Percentiles rank a stretch among this genome's conserved stretches.
Evolutionary conservation across 2,329 filamentous ascomycete genomes (phyloP).

Genomic region (Apiospora phragmitis): DNA sequence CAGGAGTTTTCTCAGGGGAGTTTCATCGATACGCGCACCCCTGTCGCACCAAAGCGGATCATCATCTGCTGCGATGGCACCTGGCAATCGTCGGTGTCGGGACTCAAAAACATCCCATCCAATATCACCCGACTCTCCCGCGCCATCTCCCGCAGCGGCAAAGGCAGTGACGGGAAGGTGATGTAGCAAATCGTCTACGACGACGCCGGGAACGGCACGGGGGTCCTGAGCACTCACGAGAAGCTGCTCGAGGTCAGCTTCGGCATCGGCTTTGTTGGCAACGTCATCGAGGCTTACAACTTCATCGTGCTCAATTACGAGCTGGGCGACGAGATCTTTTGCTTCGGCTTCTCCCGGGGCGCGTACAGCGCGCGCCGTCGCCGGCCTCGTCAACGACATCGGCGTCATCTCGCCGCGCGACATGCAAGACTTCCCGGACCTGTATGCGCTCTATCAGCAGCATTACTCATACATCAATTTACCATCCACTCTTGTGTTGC

Average conservation of each 20-base stretch:
- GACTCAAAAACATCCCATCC: slow-evolving; percentile 21
- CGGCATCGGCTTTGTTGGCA: slow-evolving; percentile 17
- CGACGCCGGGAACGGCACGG: slow-evolving; percentile 36
- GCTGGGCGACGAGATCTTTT: slow-evolving; percentile 36
- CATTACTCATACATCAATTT: slow-evolving; percentile 13
- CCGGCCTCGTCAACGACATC: slow-evolving; percentile 35
- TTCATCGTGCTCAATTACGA: slow-evolving; percentile 40
- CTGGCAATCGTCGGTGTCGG: slow-evolving; percentile 24
- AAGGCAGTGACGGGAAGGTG: slow-evolving; percentile 36
- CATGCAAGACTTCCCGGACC: slow-evolving; percentile 19
- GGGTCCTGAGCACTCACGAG: slow-evolving; percentile 37
- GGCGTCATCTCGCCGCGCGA: slow-evolving; percentile 20
- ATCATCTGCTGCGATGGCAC: slow-evolving; percentile 21
- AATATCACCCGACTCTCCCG: slow-evolving; percentile 25
- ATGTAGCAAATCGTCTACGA: slow-evolving; percentile 21
- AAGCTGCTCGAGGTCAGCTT: slow-evolving; percentile 17
- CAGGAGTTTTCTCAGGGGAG: background rate
- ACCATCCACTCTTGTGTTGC: background rate
- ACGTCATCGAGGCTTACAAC: slow-evolving; percentile 35
- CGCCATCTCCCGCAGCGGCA: slow-evolving; percentile 29
- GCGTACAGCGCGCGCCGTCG: slow-evolving; percentile 41
- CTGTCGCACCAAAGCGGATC: slow-evolving; percentile 12
- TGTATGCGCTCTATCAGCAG: slow-evolving; percentile 14
- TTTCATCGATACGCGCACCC: background rate
- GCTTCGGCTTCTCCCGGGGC: slow-evolving; percentile 40